These are phyloP conservation scores for Liriodendron chinense DNA, from an alignment of 164 flowering plant species.

Conservation along the genomic window DNA sequence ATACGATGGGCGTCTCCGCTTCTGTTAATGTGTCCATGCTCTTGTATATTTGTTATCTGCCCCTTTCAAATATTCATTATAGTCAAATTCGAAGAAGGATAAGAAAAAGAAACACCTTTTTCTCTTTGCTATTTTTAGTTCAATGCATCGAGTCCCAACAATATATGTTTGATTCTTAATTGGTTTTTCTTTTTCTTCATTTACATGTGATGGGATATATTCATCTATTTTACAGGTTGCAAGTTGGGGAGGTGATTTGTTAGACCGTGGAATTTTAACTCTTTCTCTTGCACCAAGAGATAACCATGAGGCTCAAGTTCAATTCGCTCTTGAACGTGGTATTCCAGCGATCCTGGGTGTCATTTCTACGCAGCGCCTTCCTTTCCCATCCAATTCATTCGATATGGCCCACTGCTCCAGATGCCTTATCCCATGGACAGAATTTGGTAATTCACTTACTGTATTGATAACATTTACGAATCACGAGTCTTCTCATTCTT, in stretches of 20 bases:
- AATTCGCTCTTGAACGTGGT: constrained; percentile 96
- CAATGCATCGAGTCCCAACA: too few species aligned
- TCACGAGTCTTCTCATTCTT: too few species aligned
- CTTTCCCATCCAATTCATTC: constrained; percentile 96
- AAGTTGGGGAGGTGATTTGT: constrained; percentile 98
- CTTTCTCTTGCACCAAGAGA: constrained; percentile 98
- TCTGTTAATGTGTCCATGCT: too few species aligned
- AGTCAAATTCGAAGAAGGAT: not conserved
- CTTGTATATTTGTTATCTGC: too few species aligned
- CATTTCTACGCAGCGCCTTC: constrained; percentile 93
- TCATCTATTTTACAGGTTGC: constrained; percentile 63
- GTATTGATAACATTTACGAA: not conserved
- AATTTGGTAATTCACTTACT: constrained; percentile 64
- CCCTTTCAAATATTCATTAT: too few species aligned
- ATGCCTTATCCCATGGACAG: constrained; percentile 99
- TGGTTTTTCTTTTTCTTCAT: not conserved
- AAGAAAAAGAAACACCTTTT: not conserved
- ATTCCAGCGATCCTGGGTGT: constrained; percentile 96
- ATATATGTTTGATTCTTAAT: too few species aligned
- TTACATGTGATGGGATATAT: not conserved
- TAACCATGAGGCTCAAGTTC: constrained; percentile 98
- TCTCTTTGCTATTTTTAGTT: not conserved
- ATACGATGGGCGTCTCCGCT: too few species aligned
- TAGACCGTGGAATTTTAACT: constrained; percentile 85
- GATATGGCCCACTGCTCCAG: constrained; percentile 99